Evolutionary conservation across 257 asterid species (phyloP), one percentile per base, ranked within the genome.

Genomic region (Solanum tarijense): DNA sequence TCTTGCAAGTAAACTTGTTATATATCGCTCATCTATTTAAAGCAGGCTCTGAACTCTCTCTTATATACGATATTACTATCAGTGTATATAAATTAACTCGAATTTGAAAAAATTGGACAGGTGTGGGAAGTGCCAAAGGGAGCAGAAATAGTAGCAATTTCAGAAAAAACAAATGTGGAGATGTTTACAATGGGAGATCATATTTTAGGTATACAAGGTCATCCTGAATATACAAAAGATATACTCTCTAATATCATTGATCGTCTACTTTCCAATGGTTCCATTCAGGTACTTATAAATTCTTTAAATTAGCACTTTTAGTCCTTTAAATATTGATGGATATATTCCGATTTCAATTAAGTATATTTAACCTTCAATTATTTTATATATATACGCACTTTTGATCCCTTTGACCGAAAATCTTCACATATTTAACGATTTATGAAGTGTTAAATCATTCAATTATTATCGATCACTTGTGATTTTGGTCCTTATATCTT

Each of bases 201-300:
- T 71, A 85, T 94, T 7, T 71, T 96, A 69, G 98, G 98, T 6
- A 93, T 94, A 65, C 98, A 95, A 62, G 98, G 99, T 0, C 99
- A 96, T 88, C 99, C 98, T 0, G 98, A 95, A 87, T 96, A 95
- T 90, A 90, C 96, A 4, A 92, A 93, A 83, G 98, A 92, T 91
- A 95, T 94, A 39, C 94, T 96, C 18, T 34, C 79, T 31, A 88
- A 96, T 83, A 89, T 95, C 79, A 90, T 93, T 5, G 95, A 96
- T 89, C 96, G 98, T 39, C 93, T 95, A 31, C 65, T 91, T 39
- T 66, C 89, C 82, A 87, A 89, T 12, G 84, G 85, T 71, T 89
- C 89, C 87, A 90, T 96, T 46, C 88, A 93, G 95, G 98, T 94
- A 86, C 16, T 1, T 23, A 9, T 16, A 25, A 16, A 14, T 27